Conservation (phyloP, 352 stramenopile genomes). For the Lagenidium giganteum region DNA sequence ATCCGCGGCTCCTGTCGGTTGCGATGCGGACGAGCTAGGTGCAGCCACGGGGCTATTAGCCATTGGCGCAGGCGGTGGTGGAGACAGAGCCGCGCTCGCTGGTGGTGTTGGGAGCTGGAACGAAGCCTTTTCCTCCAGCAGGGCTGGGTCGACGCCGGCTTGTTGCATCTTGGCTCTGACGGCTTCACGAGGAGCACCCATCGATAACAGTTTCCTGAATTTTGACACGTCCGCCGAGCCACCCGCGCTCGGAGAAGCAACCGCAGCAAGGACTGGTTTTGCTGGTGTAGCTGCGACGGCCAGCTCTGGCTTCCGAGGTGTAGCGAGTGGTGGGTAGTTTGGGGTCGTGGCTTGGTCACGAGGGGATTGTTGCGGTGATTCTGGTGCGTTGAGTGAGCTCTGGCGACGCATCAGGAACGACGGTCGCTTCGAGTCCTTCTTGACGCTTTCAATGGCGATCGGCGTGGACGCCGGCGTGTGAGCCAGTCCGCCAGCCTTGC, state of each 20-base stretch:
- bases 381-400: constrained; percentile 2
- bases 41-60: no score
- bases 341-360: no score
- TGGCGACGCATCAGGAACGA: constrained; percentile 11
- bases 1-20: constrained; percentile 16
- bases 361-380: no score
- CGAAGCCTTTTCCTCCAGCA: constrained; percentile 8
- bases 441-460: constrained; percentile 61
- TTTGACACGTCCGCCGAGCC: constrained; percentile 14
- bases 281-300: no score
- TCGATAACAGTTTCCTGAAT: constrained; percentile 18
- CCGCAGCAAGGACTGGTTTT: no score
- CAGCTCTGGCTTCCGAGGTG: no score
- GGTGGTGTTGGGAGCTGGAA: no score
- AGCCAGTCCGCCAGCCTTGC: constrained; percentile 44
- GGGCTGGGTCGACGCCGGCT: constrained; percentile 14
- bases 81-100: neutral
- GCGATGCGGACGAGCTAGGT: neutral
- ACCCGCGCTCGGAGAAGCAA: no score
- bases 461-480: constrained; percentile 59
- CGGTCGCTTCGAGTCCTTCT: constrained; percentile 59
- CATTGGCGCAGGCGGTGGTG: neutral
- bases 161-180: constrained; percentile 24
- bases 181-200: constrained; percentile 14
- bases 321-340: no score